These are phyloP conservation scores for Globisporangium cederbergense DNA, from an alignment of 352 stramenopile species.

Conservation along the genomic window DNA sequence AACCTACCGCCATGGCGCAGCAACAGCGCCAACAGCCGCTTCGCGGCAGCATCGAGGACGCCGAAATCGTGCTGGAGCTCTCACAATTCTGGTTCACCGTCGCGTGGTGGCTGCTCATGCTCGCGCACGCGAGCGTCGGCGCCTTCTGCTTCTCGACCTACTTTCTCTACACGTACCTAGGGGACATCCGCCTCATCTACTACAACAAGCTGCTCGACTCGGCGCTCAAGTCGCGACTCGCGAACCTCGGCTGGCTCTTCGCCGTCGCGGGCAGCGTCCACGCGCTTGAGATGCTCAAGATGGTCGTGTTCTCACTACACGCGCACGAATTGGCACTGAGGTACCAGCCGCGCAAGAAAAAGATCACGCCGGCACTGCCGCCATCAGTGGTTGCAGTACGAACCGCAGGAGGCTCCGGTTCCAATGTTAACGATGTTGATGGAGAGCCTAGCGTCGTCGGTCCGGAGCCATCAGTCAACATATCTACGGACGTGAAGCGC, in stretches of 20 bases:
- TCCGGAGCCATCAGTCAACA: background rate
- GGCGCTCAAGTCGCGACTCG: conserved; percentile 23
- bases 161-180: conserved; percentile 28
- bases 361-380: conserved; percentile 12
- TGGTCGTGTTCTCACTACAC: conserved; percentile 26
- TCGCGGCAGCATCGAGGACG: conserved; percentile 3
- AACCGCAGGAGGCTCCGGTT: background rate
- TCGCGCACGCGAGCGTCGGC: conserved; percentile 22
- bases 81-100: conserved; percentile 16
- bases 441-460: background rate
- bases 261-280: conserved; percentile 21
- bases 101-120: conserved; percentile 26
- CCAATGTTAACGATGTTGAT: background rate
- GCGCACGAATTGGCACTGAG: conserved; percentile 24
- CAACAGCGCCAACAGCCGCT: background rate
- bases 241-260: conserved; percentile 26
- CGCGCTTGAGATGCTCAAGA: conserved; percentile 29
- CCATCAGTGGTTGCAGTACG: conserved; percentile 9
- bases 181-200: conserved; percentile 29
- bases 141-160: conserved; percentile 29
- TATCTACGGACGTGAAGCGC: background rate
- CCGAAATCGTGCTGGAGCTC: conserved; percentile 20
- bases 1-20: background rate
- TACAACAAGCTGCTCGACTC: conserved; percentile 45
- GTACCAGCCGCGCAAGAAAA: conserved; percentile 12